These are phyloP conservation scores for Fusarium tjaetaba DNA, from an alignment of 2,329 filamentous ascomycete species.

Conservation along the genomic window DNA sequence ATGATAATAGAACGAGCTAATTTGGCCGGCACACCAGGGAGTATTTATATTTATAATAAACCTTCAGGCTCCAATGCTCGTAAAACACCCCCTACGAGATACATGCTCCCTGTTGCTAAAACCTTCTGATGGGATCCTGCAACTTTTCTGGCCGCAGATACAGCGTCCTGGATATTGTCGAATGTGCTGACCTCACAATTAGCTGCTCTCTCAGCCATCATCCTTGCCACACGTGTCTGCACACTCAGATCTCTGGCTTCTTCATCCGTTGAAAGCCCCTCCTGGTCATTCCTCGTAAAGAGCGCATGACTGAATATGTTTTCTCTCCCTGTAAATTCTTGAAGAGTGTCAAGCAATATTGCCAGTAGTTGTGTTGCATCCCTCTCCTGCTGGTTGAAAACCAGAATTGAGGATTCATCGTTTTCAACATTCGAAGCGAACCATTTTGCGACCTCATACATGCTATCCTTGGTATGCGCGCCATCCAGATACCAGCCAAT, in stretches of 20 bases:
- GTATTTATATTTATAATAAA: conserved; percentile 48
- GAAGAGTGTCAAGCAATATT: conserved; percentile 68
- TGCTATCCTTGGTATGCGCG: conserved; percentile 86
- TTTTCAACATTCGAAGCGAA: conserved; percentile 65
- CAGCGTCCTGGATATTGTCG: conserved; percentile 77
- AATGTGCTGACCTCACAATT: conserved; percentile 58
- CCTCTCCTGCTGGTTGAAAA: conserved; percentile 94
- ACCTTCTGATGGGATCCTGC: conserved; percentile 62
- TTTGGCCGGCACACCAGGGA: background rate
- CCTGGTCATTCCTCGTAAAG: conserved; percentile 78
- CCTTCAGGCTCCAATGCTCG: conserved; percentile 70
- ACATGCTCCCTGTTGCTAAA: conserved; percentile 84
- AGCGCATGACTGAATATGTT: conserved; percentile 75
- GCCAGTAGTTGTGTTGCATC: conserved; percentile 74
- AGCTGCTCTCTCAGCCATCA: conserved; percentile 67
- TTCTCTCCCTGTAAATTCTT: conserved; percentile 48
- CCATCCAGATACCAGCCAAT: conserved; percentile 86
- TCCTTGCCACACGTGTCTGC: conserved; percentile 72
- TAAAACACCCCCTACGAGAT: conserved; percentile 83
- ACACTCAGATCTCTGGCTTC: conserved; percentile 64
- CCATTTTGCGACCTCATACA: conserved; percentile 81
- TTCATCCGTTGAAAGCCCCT: conserved; percentile 13
- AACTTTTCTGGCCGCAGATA: conserved; percentile 63
- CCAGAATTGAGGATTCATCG: conserved; percentile 61
- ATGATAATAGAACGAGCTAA: background rate